phyloP scores from a whole-genome alignment of 2,329 filamentous ascomycete species.

The Fusarium drepaniforme region DNA sequence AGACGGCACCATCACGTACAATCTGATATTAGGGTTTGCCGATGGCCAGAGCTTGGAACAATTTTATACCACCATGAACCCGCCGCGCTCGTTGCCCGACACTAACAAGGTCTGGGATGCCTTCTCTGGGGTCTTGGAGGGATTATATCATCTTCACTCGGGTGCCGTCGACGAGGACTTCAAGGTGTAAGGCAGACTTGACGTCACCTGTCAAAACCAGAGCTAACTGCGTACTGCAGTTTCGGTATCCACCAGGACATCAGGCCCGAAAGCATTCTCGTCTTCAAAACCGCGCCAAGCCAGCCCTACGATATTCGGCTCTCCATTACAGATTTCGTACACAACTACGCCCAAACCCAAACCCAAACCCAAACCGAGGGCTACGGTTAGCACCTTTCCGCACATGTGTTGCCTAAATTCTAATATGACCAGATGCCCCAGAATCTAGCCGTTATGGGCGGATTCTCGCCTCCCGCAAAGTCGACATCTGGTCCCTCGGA shows the following conservation, averaged over 20 bases:
- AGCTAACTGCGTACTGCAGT: neutral
- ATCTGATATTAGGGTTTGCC: conserved; percentile 15
- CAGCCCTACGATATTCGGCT: conserved; percentile 3
- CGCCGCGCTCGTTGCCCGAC: neutral
- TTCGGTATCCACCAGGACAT: conserved; percentile 30
- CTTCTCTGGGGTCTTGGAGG: conserved; percentile 9
- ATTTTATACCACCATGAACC: neutral
- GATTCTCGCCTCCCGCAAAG: neutral
- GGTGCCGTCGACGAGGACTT: neutral
- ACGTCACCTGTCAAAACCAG: neutral
- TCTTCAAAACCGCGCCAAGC: neutral
- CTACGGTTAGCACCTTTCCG: neutral
- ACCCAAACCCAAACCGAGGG: neutral
- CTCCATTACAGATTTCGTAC: conserved; percentile 21
- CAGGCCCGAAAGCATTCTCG: conserved; percentile 24
- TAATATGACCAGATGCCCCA: neutral
- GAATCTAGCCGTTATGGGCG: neutral
- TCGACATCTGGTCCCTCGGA: conserved; percentile 13
- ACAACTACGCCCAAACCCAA: neutral
- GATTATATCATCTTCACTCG: conserved; percentile 6
- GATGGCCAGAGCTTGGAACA: conserved; percentile 3
- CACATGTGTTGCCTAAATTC: neutral
- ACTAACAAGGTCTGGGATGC: conserved; percentile 6
- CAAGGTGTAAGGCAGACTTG: neutral
- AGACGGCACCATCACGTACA: conserved; percentile 1